Conservation (phyloP, 306 rosid species). For the Trifolium subterraneum region DNA sequence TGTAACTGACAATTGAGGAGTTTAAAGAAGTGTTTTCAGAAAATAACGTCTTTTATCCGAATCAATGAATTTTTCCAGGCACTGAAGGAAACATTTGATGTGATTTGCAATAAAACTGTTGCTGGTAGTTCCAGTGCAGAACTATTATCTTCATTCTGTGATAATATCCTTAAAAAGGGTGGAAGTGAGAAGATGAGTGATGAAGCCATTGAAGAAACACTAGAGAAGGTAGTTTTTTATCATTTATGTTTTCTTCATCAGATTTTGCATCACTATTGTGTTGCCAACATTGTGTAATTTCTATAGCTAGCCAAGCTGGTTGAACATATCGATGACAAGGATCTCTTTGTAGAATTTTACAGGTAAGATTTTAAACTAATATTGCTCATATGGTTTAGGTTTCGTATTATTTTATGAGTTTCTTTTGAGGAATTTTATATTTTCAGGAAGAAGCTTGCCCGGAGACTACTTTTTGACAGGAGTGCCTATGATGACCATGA, state of each 20-base stretch:
- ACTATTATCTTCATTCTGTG: constrained; percentile 78
- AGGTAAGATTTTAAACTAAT: constrained; percentile 23
- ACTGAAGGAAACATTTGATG: constrained; percentile 80
- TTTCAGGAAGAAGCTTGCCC: constrained; percentile 87
- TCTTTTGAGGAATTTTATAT: constrained; percentile 7
- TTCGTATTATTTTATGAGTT: constrained; percentile 3
- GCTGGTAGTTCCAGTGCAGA: constrained; percentile 91
- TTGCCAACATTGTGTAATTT: constrained; percentile 23
- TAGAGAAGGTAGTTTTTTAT: constrained; percentile 68
- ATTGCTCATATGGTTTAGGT: constrained; percentile 2
- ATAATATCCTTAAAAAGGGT: constrained; percentile 80
- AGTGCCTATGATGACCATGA: constrained; percentile 85
- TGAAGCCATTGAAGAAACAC: constrained; percentile 80
- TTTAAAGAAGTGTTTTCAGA: neutral
- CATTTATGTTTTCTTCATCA: constrained; percentile 14
- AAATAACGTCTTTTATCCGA: neutral
- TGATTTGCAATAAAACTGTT: constrained; percentile 73
- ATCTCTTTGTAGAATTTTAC: constrained; percentile 53
- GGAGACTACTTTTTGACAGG: constrained; percentile 82
- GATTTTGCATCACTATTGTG: constrained; percentile 19
- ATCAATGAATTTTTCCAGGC: constrained; percentile 51
- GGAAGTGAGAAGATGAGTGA: constrained; percentile 85
- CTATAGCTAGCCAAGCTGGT: constrained; percentile 76
- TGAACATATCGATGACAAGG: constrained; percentile 63
- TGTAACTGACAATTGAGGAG: neutral